A percentile compares a stretch with the other conserved stretches of the same genome.
Conservation (phyloP, 495 filamentous ascomycete species). For the Evansstolkia leycettana region DNA sequence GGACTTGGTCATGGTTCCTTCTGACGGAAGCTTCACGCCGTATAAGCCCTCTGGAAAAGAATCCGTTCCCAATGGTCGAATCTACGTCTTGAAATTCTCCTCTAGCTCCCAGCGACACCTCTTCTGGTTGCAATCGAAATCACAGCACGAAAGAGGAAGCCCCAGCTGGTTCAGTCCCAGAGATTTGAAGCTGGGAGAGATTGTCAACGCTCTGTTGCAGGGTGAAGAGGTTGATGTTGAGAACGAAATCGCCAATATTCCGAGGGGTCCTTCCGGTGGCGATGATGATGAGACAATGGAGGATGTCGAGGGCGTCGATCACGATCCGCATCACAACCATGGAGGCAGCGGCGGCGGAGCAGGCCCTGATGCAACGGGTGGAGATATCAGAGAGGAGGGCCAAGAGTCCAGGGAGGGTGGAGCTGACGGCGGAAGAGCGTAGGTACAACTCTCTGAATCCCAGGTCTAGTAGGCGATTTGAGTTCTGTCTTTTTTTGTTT, state of each 20-base stretch:
- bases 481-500: constrained; percentile 1
- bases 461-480: constrained; percentile 3
- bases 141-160: constrained; percentile 62
- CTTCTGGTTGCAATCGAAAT: constrained; percentile 91
- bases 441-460: constrained; percentile 54
- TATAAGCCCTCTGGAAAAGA: constrained; percentile 52
- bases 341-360: constrained; percentile 62
- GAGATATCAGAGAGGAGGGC: constrained; percentile 83
- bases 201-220: constrained; percentile 71
- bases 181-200: constrained; percentile 68
- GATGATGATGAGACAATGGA: constrained; percentile 73
- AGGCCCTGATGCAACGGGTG: constrained; percentile 74
- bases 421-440: constrained; percentile 96
- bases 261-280: constrained; percentile 33
- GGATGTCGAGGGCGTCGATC: constrained; percentile 55
- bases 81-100: constrained; percentile 87
- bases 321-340: constrained; percentile 43
- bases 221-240: constrained; percentile 84
- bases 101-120: constrained; percentile 86
- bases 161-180: constrained; percentile 66
- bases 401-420: constrained; percentile 79
- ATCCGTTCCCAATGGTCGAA: constrained; percentile 67
- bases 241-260: constrained; percentile 56
- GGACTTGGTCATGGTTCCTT: constrained; percentile 83
- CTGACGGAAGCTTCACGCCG: constrained; percentile 71